phyloP scores from a whole-genome alignment of 129 eudicot genomes.

The Kitagawia praeruptora region DNA sequence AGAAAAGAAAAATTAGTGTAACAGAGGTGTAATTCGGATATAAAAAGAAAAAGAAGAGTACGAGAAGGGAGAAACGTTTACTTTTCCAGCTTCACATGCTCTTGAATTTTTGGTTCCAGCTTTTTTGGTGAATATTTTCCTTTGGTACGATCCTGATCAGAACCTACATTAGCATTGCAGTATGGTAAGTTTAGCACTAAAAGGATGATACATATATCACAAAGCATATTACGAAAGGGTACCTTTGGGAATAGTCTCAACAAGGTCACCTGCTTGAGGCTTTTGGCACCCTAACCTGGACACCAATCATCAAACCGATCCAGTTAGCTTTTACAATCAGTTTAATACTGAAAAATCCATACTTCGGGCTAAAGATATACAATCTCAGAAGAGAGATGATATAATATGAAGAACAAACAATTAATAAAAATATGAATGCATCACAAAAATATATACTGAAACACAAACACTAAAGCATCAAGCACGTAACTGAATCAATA shows the following conservation, averaged over 20 bases:
- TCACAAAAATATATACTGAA: not conserved
- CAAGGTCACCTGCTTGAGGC: constrained; percentile 36
- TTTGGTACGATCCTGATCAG: constrained; percentile 21
- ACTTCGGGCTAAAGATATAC: not conserved
- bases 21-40: constrained; percentile 4
- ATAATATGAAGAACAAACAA: not conserved
- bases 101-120: constrained; percentile 29
- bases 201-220: constrained; percentile 6
- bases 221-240: constrained; percentile 1
- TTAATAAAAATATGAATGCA: not conserved
- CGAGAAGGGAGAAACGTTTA: constrained; percentile 14
- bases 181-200: constrained; percentile 16
- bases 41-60: constrained; percentile 7
- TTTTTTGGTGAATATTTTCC: constrained; percentile 30
- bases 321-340: not conserved
- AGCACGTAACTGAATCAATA: not conserved
- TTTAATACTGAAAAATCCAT: not conserved
- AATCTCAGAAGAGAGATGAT: not conserved
- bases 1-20: not conserved
- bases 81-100: constrained; percentile 40
- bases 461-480: not conserved
- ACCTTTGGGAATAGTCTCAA: constrained; percentile 54
- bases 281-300: constrained; percentile 36
- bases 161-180: constrained; percentile 25
- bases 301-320: constrained; percentile 13